Base-by-base conservation (phyloP, 108 stramenopile genomes). In the Fistulifera pelliculosa region DNA sequence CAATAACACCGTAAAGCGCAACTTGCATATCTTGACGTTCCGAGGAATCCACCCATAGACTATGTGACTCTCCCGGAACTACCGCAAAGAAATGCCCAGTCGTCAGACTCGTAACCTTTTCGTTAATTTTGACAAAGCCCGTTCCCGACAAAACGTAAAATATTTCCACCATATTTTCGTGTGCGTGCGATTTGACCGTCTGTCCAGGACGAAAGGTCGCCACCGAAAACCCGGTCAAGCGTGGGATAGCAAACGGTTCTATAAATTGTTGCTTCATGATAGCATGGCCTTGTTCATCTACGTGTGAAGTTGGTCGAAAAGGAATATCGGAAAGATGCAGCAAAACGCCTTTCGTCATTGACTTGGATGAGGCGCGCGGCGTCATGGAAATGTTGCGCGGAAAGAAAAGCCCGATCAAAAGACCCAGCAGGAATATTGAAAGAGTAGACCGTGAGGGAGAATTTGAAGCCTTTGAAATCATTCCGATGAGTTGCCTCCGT, bases 81-180 rank as follows among this genome's bases (percentile, higher is more conserved):
- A 70, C 48, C 19, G 66, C 61, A 13, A 71, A 21, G 31, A 76
- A 67, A 14, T 61, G 54, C 49, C 75, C 75, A 17, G 54, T 22
- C 26, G 12, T n/a, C 6, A 61, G 8, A 35, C 31, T 35, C 35
- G 49, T 17, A 25, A 49, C 63, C 12, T 48, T 26, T 6, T 42
- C 64, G 47, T 69, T 49, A 15, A 69, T 47, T 24, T 35, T 51
- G 42, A 69, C 56, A 16, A 41, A 44, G 1, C 58, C 75, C 17
- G 35, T 56, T 13, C 75, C 75, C 24, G 62, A 52, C 5, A 76
- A 21, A 10, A 76, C 68, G 41, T 63, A 76, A 70, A 76, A 76
- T 47, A 76, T 63, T 52, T 76, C 75, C 38, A 66, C 65, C 66
- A 76, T 67, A 54, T 39, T 68, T 15, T 53, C 44, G 51, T 76